Evolutionary conservation across 108 stramenopile genomes (phyloP), one percentile per base, ranked within the genome.

Genomic region (Cyclotella cryptica): DNA sequence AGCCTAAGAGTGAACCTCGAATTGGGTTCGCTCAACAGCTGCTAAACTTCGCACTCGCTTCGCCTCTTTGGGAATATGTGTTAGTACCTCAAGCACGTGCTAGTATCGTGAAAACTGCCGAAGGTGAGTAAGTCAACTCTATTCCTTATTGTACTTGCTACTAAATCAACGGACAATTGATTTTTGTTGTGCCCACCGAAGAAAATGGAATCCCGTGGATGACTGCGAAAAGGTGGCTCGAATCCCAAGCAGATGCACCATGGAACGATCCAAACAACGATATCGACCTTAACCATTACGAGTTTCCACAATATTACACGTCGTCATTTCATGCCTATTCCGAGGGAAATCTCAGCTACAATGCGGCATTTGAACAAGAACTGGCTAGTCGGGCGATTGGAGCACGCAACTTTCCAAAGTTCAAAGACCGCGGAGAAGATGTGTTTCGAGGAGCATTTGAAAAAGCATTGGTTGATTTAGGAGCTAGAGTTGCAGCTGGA

Each of bases 331-430:
- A 94, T 73, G 91, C 93, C 12, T 94, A 94, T 66, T 72, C 84
- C 10, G 75, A 89, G 1, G 93, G 93, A 55, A 94, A 94, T 75
- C 67, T 91, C 24, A 85, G 77, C 22, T 91, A 89, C 79, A 89
- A 92, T 51, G 88, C 93, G 30, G 93, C 93, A 27, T 79, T 87
- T 62, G 93, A 94, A 66, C 87, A 86, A 61, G 93, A 94, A 80
- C 71, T 94, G 45, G 93, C 91, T 19, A 83, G 79, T 69, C 66
- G 83, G 28, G 83, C 90, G 18, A 86, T 94, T 19, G 93, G 93
- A 8, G 91, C 93, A 17, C 58, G 93, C 7, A 94, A 94, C 58
- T 94, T 92, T 78, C 93, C 93, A 26, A 49, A 74, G 51, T 87
- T 81, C 74, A 87, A 88, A 40, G 61, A 69, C 15, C 51, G 74